Conservation (phyloP, 73 alveolate species). For the Paramecium primaurelia region DNA sequence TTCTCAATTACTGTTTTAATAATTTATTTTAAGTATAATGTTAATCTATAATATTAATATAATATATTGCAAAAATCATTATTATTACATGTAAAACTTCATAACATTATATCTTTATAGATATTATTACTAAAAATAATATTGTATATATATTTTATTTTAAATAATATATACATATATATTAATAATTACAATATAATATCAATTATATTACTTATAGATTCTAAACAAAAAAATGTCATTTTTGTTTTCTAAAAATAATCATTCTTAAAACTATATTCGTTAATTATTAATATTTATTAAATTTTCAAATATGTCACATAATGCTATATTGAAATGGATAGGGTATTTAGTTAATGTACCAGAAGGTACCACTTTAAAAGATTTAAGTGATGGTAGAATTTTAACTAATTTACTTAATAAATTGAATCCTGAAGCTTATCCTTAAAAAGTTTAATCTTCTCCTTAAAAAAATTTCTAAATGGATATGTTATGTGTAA, state of each 20-base stretch:
- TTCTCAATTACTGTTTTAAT: neutral
- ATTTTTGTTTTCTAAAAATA: neutral
- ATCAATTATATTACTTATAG: too few species aligned
- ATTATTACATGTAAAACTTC: neutral
- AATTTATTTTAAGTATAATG: too few species aligned
- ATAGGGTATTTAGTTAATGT: neutral
- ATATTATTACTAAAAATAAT: too few species aligned
- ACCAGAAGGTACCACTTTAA: neutral
- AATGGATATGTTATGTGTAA: constrained; percentile 5
- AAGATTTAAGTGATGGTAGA: constrained; percentile 7
- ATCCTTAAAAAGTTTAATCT: neutral
- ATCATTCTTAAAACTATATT: neutral
- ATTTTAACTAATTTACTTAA: neutral
- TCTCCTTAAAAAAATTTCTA: constrained; percentile 9
- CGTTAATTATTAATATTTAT: neutral
- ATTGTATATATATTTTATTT: neutral
- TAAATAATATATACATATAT: too few species aligned
- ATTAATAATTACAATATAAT: too few species aligned
- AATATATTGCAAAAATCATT: neutral
- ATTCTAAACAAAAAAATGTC: neutral
- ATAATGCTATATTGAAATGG: neutral
- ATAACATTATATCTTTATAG: neutral
- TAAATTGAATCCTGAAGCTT: neutral
- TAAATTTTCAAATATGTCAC: constrained; percentile 19
- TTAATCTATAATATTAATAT: too few species aligned